Evolutionary conservation across 2,329 filamentous ascomycete species (phyloP), one percentile per base, ranked within the genome.

Genomic region (Dothistroma septosporum): DNA sequence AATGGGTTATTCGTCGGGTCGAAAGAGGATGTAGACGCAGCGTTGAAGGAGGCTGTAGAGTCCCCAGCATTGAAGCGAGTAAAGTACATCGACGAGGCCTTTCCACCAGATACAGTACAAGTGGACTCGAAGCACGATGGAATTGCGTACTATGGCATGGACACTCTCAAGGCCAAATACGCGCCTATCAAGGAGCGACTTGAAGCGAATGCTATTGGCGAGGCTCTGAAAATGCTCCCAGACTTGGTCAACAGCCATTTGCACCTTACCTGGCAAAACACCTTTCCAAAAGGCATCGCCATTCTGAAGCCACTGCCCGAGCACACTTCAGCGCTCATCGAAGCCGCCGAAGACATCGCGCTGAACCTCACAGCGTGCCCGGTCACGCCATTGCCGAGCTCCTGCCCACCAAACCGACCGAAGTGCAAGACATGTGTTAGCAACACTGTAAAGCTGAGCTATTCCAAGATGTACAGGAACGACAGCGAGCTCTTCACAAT

Each of bases 191-290:
- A 83, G 21, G 83, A 89, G 55, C 83, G 84, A 58, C 80, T 91
- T 46, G 78, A 81, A 35, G 70, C 70, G n/a, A 72, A 73, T 58
- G 82, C 82, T 14, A 82, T 84, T 32, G 79, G 81, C 50, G 71
- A 73, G 24, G 90, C 88, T 2, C 79, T 93, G 24, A 76, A 77
- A 57, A 79, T 83, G 55, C 83, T 97, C 35, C 88, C 88, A 61
- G 79, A 84, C 50, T 82, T 97, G 61, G 90, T 97, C 72, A 92
- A 90, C 70, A 83, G 87, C 1, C 94, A 97, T 74, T 81, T 97
- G 4, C 92, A 97, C 73, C 83, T 83, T 57, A 89, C 87, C 11
- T 97, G 94, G 85, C 91, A 95, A 71, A 90, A 88, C 68, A 81
- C 81, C 22, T 96, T 94, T 74, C 79, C 84, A 0, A 81, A 83